Base-by-base conservation (phyloP, 1,284 basidiomycete genomes). In the Neolentinus lepideus region DNA sequence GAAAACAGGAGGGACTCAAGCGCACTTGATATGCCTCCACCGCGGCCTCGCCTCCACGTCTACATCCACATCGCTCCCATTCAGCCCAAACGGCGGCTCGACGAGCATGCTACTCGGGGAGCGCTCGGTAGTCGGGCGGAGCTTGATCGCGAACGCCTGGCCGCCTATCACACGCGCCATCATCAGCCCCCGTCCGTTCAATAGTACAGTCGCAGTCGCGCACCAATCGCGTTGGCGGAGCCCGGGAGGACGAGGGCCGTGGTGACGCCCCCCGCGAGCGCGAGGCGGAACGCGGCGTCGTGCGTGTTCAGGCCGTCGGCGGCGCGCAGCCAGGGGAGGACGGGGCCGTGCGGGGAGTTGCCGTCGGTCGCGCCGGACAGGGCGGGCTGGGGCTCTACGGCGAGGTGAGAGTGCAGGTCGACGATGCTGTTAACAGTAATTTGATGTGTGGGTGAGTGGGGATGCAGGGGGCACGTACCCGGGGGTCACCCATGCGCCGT, bases 401-500 rank as follows among this genome's bases (percentile, higher is more conserved):
- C 92, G 21, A 92, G 69, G 65, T 94, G 92, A 1, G 88, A 89
- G 69, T 95, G 85, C 59, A 92, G 71, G 65, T 92, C 89, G 36
- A 92, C 84, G 53, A 88, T 78, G 38, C 81, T 51, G 19, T 31
- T 12, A n/a, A 31, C 29, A 31, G 29, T 31, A 50, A 6, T 16
- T 52, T 9, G 33, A 29, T 16, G 4, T 9, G 14, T 3, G 10
- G 6, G 8, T 16, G 27, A 3, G 9, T 33, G 26, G 26, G 27
- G 3, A 19, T 10, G 3, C 2, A 60, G 19, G 55, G 54, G 31
- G 52, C 3, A 54, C 62, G 53, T 69, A 58, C 54, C 80, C 79
- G 25, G 78, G 76, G 0, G 80, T 80, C 1, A 81, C 68, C 79
- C 79, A 83, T 33, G 76, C 71, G 24, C 73, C 75, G 26, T 73